These are phyloP conservation scores for Sedum album DNA, from an alignment of 164 flowering plant species.

Conservation along the genomic window DNA sequence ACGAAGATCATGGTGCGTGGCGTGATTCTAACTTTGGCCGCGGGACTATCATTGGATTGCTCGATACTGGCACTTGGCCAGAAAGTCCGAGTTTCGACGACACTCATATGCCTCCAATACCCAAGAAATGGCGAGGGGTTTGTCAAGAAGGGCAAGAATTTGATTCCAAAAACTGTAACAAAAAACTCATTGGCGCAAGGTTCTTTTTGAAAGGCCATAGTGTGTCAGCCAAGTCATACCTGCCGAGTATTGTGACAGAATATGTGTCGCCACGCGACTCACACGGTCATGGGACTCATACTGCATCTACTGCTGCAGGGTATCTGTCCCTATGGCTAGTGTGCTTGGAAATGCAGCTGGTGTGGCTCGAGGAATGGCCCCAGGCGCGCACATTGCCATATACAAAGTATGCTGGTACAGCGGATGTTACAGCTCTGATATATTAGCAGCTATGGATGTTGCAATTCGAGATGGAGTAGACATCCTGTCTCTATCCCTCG, in stretches of 20 bases:
- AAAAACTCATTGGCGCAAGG: conserved; percentile 79
- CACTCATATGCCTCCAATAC: conserved; percentile 53
- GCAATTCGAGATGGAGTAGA: conserved; percentile 89
- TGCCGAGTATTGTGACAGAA: conserved; percentile 23
- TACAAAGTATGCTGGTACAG: conserved; percentile 90
- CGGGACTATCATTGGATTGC: conserved; percentile 67
- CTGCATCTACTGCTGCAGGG: conserved; percentile 84
- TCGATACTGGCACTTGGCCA: conserved; percentile 94
- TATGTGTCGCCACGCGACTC: conserved; percentile 72
- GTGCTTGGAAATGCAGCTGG: conserved; percentile 75
- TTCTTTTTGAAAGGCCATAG: conserved; percentile 63
- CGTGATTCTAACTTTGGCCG: conserved; percentile 35
- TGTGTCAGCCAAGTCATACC: conserved; percentile 26
- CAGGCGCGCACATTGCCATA: conserved; percentile 78
- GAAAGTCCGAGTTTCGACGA: conserved; percentile 86
- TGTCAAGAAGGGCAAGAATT: conserved; percentile 70
- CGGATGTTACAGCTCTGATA: conserved; percentile 92
- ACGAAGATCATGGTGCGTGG: conserved; percentile 27
- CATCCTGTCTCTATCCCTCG: conserved; percentile 78
- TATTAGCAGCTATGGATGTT: conserved; percentile 81
- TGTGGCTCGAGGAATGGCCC: conserved; percentile 84
- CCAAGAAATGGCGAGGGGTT: conserved; percentile 65
- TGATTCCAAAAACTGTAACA: conserved; percentile 51
- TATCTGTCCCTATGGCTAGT: conserved; percentile 49
- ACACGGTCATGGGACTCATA: conserved; percentile 94